phyloP scores from a whole-genome alignment of 2,329 filamentous ascomycete genomes.

The Polytolypa hystricis region DNA sequence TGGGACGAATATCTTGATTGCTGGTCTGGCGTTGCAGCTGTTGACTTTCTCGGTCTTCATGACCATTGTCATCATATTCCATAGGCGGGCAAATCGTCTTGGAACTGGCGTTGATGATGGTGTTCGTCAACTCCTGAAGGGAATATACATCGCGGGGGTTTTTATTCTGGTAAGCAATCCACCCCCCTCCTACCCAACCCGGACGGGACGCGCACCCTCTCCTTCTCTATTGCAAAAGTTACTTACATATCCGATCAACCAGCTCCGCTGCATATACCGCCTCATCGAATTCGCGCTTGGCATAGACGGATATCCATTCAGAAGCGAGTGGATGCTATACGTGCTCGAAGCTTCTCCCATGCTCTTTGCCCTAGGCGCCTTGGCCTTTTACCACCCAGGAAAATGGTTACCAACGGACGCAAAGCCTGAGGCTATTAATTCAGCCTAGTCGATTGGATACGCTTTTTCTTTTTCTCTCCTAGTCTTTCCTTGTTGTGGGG shows the following conservation, averaged over 20 bases:
- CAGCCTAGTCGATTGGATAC: no score
- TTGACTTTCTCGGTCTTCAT: constrained; percentile 33
- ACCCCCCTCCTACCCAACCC: no score
- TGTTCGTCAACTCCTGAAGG: constrained; percentile 30
- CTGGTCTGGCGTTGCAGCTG: constrained; percentile 32
- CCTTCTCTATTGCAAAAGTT: no score
- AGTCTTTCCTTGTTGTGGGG: no score
- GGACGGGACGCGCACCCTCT: no score
- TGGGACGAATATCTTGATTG: constrained; percentile 34
- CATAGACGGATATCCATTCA: constrained; percentile 40
- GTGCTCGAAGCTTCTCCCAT: constrained; percentile 39
- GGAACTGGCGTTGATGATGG: constrained; percentile 20
- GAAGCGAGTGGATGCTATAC: constrained; percentile 44
- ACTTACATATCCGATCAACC: no score
- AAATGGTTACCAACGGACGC: constrained; percentile 17
- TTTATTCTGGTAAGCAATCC: constrained; percentile 35
- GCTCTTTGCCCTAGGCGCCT: constrained; percentile 16
- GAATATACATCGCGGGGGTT: constrained; percentile 35
- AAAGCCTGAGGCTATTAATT: no score
- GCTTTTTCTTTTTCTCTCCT: no score
- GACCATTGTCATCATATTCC: constrained; percentile 30
- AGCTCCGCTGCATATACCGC: constrained; percentile 44
- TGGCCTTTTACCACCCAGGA: constrained; percentile 10
- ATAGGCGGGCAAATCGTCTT: constrained; percentile 19
- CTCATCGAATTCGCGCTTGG: constrained; percentile 43